Conservation (phyloP, 371 early-diverging fungal genomes). For the Mortierella sp. region DNA sequence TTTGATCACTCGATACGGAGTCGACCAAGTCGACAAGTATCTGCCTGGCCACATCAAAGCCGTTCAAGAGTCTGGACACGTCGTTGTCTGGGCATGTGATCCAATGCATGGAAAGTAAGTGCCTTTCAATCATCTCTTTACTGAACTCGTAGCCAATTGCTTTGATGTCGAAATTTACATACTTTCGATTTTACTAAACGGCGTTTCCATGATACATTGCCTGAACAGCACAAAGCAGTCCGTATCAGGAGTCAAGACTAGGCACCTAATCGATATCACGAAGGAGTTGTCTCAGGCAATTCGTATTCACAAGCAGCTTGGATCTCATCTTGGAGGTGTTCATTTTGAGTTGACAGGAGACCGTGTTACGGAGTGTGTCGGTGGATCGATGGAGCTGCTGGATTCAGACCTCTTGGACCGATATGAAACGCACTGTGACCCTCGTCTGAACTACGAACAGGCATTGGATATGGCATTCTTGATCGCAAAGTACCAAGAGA, state of each 20-base stretch:
- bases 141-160: not conserved
- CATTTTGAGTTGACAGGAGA: slow-evolving; percentile 98
- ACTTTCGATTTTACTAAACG: not conserved
- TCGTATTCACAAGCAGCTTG: slow-evolving; percentile 79
- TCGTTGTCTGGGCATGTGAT: slow-evolving; percentile 96
- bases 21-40: slow-evolving; percentile 80
- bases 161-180: not conserved
- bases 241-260: slow-evolving; percentile 87
- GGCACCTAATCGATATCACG: slow-evolving; percentile 86
- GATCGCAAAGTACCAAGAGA: slow-evolving; percentile 87
- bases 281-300: slow-evolving; percentile 85
- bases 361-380: slow-evolving; percentile 92
- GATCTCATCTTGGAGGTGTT: slow-evolving; percentile 90
- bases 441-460: slow-evolving; percentile 95
- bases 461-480: slow-evolving; percentile 95
- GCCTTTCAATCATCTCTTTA: not conserved
- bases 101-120: slow-evolving; percentile 97
- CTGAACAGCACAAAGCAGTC: slow-evolving; percentile 83
- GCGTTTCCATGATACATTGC: too few relatives aligned
- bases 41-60: slow-evolving; percentile 92
- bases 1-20: slow-evolving; percentile 95
- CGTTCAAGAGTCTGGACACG: slow-evolving; percentile 84
- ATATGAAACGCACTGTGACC: slow-evolving; percentile 96
- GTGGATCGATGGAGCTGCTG: slow-evolving; percentile 93
- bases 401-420: slow-evolving; percentile 85